Percentiles rank a stretch among this genome's conserved stretches.
phyloP scores from a whole-genome alignment of 805 yeast genomes.

The Metschnikowia baotianmanensis region DNA sequence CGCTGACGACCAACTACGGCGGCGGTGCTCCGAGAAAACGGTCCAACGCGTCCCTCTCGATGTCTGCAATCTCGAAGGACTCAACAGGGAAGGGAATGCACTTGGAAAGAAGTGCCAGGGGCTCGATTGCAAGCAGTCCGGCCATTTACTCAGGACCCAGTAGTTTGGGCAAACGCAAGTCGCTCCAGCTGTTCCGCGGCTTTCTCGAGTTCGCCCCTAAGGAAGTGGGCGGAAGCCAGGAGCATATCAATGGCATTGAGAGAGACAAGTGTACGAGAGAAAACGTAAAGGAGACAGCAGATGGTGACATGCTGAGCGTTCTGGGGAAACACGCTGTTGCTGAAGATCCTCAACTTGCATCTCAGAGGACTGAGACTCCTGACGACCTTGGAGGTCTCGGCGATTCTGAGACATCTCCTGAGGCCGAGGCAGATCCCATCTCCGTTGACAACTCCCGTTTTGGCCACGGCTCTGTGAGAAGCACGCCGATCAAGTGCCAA shows the following conservation, averaged over 20 bases:
- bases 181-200: not conserved
- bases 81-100: no score
- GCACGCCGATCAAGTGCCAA: not conserved
- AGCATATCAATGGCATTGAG: not conserved
- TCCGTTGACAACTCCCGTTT: no score
- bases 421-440: no score
- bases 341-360: no score
- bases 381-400: no score
- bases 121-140: no score
- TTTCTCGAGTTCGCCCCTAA: not conserved
- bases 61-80: slow-evolving; percentile 16
- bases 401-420: no score
- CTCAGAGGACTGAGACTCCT: no score
- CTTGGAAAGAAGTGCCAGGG: no score
- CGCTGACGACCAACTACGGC: slow-evolving; percentile 41
- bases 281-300: not conserved
- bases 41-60: slow-evolving; percentile 10
- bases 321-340: no score
- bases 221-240: no score
- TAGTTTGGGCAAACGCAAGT: slow-evolving; percentile 1
- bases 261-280: not conserved
- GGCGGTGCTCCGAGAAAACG: slow-evolving; percentile 19
- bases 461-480: not conserved
- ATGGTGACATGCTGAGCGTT: not conserved
- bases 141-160: not conserved